Conservation (phyloP, 2,329 filamentous ascomycete genomes). For the Aspergillus uvarum region DNA sequence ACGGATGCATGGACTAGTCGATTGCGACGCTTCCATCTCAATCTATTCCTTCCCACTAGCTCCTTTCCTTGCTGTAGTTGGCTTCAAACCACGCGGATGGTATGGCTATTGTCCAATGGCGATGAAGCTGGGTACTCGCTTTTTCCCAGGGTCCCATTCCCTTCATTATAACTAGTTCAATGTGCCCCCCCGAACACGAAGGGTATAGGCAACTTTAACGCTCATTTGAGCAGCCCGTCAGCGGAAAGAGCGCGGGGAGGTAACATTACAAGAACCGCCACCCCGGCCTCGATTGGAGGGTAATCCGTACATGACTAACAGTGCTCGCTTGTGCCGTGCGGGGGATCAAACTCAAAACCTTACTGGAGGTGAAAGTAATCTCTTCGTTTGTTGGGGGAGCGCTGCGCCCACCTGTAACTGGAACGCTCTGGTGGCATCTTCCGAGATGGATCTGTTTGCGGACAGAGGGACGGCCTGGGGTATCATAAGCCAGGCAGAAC, state of each 20-base stretch:
- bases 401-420: background rate
- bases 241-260: background rate
- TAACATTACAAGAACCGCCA: slow-evolving; percentile 1
- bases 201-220: background rate
- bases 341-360: slow-evolving; percentile 2
- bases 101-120: background rate
- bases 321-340: slow-evolving; percentile 2
- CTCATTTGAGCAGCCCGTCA: background rate
- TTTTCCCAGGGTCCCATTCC: background rate
- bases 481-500: too few relatives aligned
- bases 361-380: background rate
- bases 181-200: background rate
- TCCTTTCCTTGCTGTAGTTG: background rate
- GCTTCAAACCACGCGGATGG: background rate
- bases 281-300: slow-evolving; percentile 5
- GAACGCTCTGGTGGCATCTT: background rate
- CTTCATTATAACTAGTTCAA: background rate
- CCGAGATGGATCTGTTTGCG: background rate
- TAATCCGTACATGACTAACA: background rate
- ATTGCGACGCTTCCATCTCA: background rate
- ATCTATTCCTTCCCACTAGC: background rate
- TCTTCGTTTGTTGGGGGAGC: background rate
- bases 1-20: background rate
- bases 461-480: background rate
- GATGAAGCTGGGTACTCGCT: background rate